Evolutionary conservation across 2,329 filamentous ascomycete species (phyloP), one percentile per base, ranked within the genome.

Genomic region (Monilinia fructigena): DNA sequence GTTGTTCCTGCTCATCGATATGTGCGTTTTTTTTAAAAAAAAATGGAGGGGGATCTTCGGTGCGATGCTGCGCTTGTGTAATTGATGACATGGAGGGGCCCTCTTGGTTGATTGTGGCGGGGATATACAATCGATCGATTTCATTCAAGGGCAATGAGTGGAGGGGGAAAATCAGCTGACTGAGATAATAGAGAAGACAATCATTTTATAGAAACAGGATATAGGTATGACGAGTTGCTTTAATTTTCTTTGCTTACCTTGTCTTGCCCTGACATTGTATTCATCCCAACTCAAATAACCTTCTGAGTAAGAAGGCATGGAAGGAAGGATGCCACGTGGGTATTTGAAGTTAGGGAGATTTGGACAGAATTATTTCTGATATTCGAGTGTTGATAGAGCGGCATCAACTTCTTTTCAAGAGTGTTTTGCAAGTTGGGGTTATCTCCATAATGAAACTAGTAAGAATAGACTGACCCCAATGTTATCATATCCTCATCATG

Each of bases 381-480:
- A 47, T 61, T 53, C 23, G 23, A 35, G n/a, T 35, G n/a, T 38
- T 61, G 26, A 54, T 61, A 65, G 75, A 35, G 62, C 67, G 47
- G 72, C 72, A 26, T 72, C 70, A n/a, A 68, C 66, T 35, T 75
- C 74, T 6, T 59, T 75, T 3, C 47, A 12, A 26, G 70, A 70
- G 14, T 77, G 74, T 47, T 65, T 77, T 31, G 58, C 58, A 14
- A 78, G 74, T 61, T 75, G 74, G 71, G 68, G 70, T 16, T 75
- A 76, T 62, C 60, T 78, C 47, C 77, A 79, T 55, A 78, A 78
- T 68, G 77, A 78, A 61, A 75, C 77, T 59, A 74, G 78, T 77
- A 52, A 63, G 40, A 63, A 54, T 70, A 26, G 35, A 47, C 47
- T 70, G 18, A 12, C 40, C 11, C 16, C n/a, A 47, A 40, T 50